These are phyloP conservation scores for Schoenoplectus triqueter DNA, from an alignment of 202 grass and related monocot species.

Conservation along the genomic window DNA sequence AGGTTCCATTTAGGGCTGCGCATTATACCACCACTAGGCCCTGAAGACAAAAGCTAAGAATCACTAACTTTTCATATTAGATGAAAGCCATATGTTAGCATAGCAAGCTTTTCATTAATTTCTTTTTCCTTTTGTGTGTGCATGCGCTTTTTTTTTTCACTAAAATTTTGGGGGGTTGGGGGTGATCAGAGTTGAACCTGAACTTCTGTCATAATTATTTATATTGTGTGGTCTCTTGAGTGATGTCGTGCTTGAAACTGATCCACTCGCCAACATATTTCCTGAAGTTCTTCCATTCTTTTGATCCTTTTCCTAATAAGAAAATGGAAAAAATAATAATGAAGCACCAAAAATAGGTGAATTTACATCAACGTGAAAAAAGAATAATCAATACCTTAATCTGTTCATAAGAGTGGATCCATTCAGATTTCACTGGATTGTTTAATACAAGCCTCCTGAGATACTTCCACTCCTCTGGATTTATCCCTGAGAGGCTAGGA, in stretches of 20 bases:
- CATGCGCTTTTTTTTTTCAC: not conserved
- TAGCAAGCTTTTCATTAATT: not conserved
- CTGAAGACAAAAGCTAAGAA: constrained; percentile 22
- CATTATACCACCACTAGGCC: constrained; percentile 49
- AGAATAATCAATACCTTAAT: constrained; percentile 48
- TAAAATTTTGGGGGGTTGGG: not conserved
- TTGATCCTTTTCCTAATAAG: constrained; percentile 46
- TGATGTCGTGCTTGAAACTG: constrained; percentile 39
- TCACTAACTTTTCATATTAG: constrained; percentile 24
- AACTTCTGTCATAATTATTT: constrained; percentile 44
- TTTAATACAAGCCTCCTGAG: constrained; percentile 53
- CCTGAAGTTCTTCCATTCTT: constrained; percentile 37
- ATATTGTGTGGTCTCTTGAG: constrained; percentile 62
- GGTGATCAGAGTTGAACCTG: constrained; percentile 46
- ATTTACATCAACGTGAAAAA: constrained; percentile 3
- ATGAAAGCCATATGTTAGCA: constrained; percentile 11
- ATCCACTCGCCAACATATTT: constrained; percentile 40
- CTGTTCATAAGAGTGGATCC: constrained; percentile 58
- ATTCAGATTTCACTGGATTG: constrained; percentile 52
- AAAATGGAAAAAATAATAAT: constrained; percentile 43
- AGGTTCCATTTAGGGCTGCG: constrained; percentile 58
- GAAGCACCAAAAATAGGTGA: constrained; percentile 36
- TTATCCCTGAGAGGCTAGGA: constrained; percentile 39
- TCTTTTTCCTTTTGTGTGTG: not conserved
- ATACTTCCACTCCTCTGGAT: constrained; percentile 44